A percentile compares a stretch with the other conserved stretches of the same genome.
Evolutionary conservation across 2,329 filamentous ascomycete genomes (phyloP).

Genomic region (Colletotrichum gloeosporioides): DNA sequence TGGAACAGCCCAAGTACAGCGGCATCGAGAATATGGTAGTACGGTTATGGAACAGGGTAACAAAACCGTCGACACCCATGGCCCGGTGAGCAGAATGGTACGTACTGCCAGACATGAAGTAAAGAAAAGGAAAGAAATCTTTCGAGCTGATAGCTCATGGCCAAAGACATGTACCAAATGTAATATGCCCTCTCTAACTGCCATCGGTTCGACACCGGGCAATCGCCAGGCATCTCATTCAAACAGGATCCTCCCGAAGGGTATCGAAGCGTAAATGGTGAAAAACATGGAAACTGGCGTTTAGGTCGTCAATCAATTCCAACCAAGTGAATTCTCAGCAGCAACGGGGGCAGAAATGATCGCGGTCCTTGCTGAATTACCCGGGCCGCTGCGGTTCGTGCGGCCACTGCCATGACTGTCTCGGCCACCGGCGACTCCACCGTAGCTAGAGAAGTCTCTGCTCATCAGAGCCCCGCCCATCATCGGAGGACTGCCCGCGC

Average conservation of each 20-base stretch:
- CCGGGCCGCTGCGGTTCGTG: slow-evolving; percentile 51
- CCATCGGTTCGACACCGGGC: slow-evolving; percentile 10
- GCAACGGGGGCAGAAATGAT: slow-evolving; percentile 90
- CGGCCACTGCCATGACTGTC: slow-evolving; percentile 71
- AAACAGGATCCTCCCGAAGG: slow-evolving; percentile 22
- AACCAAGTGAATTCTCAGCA: slow-evolving; percentile 92
- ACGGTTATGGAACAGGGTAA: neutral
- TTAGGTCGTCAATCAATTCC: slow-evolving; percentile 71
- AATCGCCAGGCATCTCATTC: slow-evolving; percentile 15
- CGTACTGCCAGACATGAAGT: slow-evolving; percentile 1
- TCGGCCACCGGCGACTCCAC: slow-evolving; percentile 51
- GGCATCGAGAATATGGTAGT: neutral
- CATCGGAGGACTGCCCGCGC: slow-evolving; percentile 59
- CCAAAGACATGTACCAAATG: neutral
- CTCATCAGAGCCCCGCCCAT: slow-evolving; percentile 74
- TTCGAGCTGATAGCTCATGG: slow-evolving; percentile 15
- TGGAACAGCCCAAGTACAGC: neutral
- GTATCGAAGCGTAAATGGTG: slow-evolving; percentile 24
- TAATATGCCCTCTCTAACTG: slow-evolving; percentile 7
- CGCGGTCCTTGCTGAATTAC: slow-evolving; percentile 60
- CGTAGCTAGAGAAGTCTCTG: slow-evolving; percentile 61
- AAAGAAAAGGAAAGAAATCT: slow-evolving; percentile 16
- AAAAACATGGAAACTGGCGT: slow-evolving; percentile 26
- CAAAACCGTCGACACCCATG: neutral
- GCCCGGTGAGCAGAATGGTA: slow-evolving; percentile 5